phyloP scores from a whole-genome alignment of 257 asterid species.

The Nicotiana otophora region DNA sequence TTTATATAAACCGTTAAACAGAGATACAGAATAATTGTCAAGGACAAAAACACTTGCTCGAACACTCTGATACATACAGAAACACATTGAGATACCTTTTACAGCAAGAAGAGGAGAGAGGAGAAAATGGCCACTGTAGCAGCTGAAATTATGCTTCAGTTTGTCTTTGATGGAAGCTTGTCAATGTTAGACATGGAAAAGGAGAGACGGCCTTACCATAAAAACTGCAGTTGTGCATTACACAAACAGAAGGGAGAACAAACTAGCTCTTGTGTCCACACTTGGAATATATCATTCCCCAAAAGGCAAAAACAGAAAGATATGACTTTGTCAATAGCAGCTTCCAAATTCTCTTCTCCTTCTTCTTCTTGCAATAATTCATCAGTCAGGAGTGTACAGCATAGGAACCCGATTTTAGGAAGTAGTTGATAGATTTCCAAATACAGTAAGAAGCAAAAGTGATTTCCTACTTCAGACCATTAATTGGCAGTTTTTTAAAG shows the following conservation, averaged over 20 bases:
- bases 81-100: not conserved
- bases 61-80: not conserved
- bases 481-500: not conserved
- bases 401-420: not conserved
- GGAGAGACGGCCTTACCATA: slow-evolving; percentile 40
- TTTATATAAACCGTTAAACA: slow-evolving; percentile 24
- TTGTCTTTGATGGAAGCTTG: slow-evolving; percentile 30
- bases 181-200: slow-evolving; percentile 25
- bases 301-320: not conserved
- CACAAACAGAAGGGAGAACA: slow-evolving; percentile 22
- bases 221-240: slow-evolving; percentile 38
- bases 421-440: not conserved
- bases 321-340: not conserved
- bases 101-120: slow-evolving; percentile 6
- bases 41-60: not conserved
- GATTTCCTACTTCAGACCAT: not conserved
- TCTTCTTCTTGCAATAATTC: not conserved
- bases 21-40: not conserved
- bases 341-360: not conserved
- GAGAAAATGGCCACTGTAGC: slow-evolving; percentile 32
- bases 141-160: slow-evolving; percentile 18
- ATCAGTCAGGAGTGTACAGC: not conserved
- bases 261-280: slow-evolving; percentile 3
- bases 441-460: not conserved
- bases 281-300: slow-evolving; percentile 22